Conservation (phyloP, 495 filamentous ascomycete species). For the Neurospora sp. region DNA sequence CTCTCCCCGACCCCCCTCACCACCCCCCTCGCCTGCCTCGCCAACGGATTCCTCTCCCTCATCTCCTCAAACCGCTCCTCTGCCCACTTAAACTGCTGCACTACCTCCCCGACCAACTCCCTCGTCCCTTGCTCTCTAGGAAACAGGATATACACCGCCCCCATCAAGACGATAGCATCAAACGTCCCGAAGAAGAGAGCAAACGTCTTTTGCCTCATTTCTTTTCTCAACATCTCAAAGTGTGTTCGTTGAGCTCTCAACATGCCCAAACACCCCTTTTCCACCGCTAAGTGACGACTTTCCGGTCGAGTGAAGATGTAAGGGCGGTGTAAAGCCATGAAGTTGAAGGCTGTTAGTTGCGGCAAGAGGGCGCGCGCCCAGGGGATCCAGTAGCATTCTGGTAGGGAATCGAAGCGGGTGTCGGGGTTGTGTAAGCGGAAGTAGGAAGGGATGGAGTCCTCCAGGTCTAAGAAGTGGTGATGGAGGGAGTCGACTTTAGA, state of each 20-base stretch:
- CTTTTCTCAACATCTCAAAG: slow-evolving; percentile 19
- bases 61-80: slow-evolving; percentile 44
- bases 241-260: slow-evolving; percentile 42
- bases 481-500: slow-evolving; percentile 44
- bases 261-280: slow-evolving; percentile 43
- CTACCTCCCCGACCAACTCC: slow-evolving; percentile 29
- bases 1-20: slow-evolving; percentile 36
- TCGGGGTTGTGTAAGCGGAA: slow-evolving; percentile 41
- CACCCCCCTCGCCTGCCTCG: slow-evolving; percentile 42
- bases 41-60: slow-evolving; percentile 38
- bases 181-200: slow-evolving; percentile 46
- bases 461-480: slow-evolving; percentile 35
- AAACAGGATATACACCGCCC: slow-evolving; percentile 47
- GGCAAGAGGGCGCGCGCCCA: slow-evolving; percentile 35
- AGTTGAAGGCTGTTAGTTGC: slow-evolving; percentile 39
- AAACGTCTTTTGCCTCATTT: neutral
- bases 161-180: slow-evolving; percentile 51
- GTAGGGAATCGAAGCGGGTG: slow-evolving; percentile 41
- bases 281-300: slow-evolving; percentile 40
- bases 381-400: slow-evolving; percentile 45
- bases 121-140: slow-evolving; percentile 29
- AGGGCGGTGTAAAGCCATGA: slow-evolving; percentile 52
- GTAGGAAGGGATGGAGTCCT: slow-evolving; percentile 38
- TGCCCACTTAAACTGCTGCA: slow-evolving; percentile 44
- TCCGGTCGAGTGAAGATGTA: slow-evolving; percentile 49